Evolutionary conservation across 2,329 filamentous ascomycete species (phyloP), one percentile per base, ranked within the genome.

Genomic region (Cladosporium velox): DNA sequence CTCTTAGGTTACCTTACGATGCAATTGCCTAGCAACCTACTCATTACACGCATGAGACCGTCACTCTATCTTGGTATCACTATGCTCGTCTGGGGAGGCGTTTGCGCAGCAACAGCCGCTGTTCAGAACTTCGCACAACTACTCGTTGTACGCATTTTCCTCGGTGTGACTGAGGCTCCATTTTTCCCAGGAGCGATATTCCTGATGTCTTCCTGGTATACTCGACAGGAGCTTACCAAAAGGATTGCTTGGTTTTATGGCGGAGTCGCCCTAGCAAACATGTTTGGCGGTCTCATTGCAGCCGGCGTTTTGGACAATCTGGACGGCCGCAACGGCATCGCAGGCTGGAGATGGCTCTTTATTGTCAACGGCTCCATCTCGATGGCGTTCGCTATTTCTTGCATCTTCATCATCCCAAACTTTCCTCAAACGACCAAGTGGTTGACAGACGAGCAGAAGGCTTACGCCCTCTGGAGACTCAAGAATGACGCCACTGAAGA

Each of bases 11-110:
- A 54, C 69, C 77, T 88, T 0, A 75, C 87, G 14, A 87, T 88
- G 82, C 86, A 89, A 72, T 76, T 89, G 0, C 87, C 87, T 0
- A 87, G 85, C 0, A 89, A 89, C 67, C 78, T 88, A 65, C 71
- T 86, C 0, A 76, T 88, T 2, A 87, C 85, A 0, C 78, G 83
- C 3, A 76, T 86, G 34, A 79, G 81, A 11, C 86, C 86, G 0
- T 84, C 83, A 1, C 65, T 84, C 1, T 88, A 87, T 67, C 79
- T 88, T 1, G 79, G 83, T 0, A 73, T 76, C 0, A 81, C 81
- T 0, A 84, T 85, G 72, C 77, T 79, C 1, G 58, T 76, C 2
- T 82, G 79, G 79, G 79, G 78, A 12, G 67, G 75, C 0, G 76
- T 81, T 12, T 81, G 78, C 0, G 74, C 73, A 1, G 79, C 82